Percentiles rank a stretch among this genome's conserved stretches.
Conservation (phyloP, 2,329 filamentous ascomycete species). For the Magnaporthales sp. region DNA sequence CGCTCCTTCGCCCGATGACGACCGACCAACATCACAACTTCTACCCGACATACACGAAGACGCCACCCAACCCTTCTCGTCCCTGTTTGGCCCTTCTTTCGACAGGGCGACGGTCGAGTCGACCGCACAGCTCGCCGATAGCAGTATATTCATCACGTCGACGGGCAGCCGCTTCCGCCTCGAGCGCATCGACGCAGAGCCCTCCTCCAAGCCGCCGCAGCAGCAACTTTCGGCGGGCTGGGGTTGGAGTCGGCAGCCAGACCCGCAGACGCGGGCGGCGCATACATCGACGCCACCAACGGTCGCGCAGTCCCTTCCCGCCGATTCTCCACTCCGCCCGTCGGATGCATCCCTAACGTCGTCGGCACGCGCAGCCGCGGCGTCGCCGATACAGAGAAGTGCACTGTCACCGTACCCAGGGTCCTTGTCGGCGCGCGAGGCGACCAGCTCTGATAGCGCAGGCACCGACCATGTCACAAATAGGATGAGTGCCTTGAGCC, state of each 20-base stretch:
- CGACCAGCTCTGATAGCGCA: neutral
- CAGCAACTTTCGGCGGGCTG: neutral
- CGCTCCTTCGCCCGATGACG: neutral
- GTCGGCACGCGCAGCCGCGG: neutral
- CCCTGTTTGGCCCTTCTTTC: slow-evolving; percentile 16
- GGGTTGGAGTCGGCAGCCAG: neutral
- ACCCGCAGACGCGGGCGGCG: neutral
- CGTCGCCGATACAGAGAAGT: neutral
- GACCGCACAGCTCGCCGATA: slow-evolving; percentile 17
- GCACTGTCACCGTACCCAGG: neutral
- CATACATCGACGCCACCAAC: neutral
- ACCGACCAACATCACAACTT: slow-evolving; percentile 6
- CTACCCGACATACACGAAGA: slow-evolving; percentile 17
- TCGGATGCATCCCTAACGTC: neutral
- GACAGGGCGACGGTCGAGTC: slow-evolving; percentile 17
- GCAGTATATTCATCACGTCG: slow-evolving; percentile 16
- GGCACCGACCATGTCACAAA: neutral
- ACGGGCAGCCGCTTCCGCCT: slow-evolving; percentile 18
- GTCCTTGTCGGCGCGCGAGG: neutral
- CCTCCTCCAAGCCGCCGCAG: neutral
- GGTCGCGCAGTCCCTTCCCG: neutral
- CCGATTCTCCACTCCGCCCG: neutral
- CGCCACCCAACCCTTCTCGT: slow-evolving; percentile 15
- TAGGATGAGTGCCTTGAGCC: neutral
- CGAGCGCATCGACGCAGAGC: slow-evolving; percentile 11